Conservation (phyloP, 2,329 filamentous ascomycete genomes). For the Orbilia quercus region DNA sequence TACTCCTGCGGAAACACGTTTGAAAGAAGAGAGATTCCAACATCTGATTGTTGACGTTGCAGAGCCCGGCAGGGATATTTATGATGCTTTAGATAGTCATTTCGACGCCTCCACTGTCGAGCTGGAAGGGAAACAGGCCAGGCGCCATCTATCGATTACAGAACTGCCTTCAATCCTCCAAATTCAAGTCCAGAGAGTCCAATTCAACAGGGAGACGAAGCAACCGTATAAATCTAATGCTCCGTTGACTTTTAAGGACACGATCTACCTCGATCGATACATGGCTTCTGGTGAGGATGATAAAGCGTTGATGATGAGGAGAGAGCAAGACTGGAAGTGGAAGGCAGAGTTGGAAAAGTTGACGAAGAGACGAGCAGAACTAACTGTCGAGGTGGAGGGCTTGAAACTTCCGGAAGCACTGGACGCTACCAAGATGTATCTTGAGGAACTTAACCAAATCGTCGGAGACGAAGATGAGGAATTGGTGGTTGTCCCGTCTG, state of each 20-base stretch:
- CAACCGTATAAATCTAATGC: constrained; percentile 78
- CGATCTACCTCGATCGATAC: constrained; percentile 88
- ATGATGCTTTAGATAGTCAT: constrained; percentile 83
- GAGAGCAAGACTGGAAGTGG: constrained; percentile 79
- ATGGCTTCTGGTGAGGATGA: constrained; percentile 71
- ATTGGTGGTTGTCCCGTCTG: constrained; percentile 64
- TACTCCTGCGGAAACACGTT: constrained; percentile 65
- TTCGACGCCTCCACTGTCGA: constrained; percentile 83
- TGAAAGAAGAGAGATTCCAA: constrained; percentile 72
- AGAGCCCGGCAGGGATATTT: constrained; percentile 74
- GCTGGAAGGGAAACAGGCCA: constrained; percentile 71
- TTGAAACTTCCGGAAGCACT: constrained; percentile 56
- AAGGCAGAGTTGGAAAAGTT: constrained; percentile 73
- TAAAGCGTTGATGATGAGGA: constrained; percentile 71
- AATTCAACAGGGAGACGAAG: constrained; percentile 73
- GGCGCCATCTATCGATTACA: constrained; percentile 77
- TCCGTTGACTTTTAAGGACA: constrained; percentile 81
- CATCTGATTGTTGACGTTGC: constrained; percentile 73
- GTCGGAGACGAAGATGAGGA: constrained; percentile 61
- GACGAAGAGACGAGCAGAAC: constrained; percentile 63
- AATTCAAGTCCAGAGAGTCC: constrained; percentile 85
- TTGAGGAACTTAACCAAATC: constrained; percentile 64
- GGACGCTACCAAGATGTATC: constrained; percentile 63
- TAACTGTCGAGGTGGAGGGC: constrained; percentile 60
- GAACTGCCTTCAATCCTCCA: constrained; percentile 86